A percentile compares a stretch with the other conserved stretches of the same genome.
phyloP scores from a whole-genome alignment of 2,329 filamentous ascomycete species.

The Teratosphaeria zuluensis region DNA sequence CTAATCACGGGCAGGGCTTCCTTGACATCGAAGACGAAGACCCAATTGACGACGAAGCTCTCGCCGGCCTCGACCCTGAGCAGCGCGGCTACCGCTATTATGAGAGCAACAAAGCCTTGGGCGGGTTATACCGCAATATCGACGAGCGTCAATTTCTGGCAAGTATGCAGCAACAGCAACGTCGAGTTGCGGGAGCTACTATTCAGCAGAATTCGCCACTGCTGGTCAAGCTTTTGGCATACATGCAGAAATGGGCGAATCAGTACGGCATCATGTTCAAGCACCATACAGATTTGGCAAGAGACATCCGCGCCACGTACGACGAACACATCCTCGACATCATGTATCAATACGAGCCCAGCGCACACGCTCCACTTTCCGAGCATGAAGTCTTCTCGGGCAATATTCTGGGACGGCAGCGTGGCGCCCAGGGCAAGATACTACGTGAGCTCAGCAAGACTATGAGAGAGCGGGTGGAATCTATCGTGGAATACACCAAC shows the following conservation, averaged over 20 bases:
- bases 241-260: conserved; percentile 26
- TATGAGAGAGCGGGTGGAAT: conserved; percentile 32
- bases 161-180: conserved; percentile 28
- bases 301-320: conserved; percentile 40
- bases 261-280: conserved; percentile 24
- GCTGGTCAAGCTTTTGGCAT: conserved; percentile 10
- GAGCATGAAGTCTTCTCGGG: conserved; percentile 50
- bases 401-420: conserved; percentile 44
- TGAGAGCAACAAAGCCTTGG: conserved; percentile 57
- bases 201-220: not conserved
- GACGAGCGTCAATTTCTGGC: conserved; percentile 60
- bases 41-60: conserved; percentile 36
- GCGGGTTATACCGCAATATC: conserved; percentile 60
- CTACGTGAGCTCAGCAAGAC: conserved; percentile 27
- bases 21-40: conserved; percentile 40
- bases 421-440: conserved; percentile 20
- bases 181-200: conserved; percentile 8
- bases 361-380: conserved; percentile 33
- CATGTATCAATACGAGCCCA: conserved; percentile 37
- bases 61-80: conserved; percentile 21
- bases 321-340: conserved; percentile 42
- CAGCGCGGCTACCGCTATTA: conserved; percentile 48
- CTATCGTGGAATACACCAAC: conserved; percentile 32
- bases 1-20: conserved; percentile 22
- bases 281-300: conserved; percentile 29